These are phyloP conservation scores for Apiospora rasikravindrae DNA, from an alignment of 2,329 filamentous ascomycete genomes.

Conservation along the genomic window DNA sequence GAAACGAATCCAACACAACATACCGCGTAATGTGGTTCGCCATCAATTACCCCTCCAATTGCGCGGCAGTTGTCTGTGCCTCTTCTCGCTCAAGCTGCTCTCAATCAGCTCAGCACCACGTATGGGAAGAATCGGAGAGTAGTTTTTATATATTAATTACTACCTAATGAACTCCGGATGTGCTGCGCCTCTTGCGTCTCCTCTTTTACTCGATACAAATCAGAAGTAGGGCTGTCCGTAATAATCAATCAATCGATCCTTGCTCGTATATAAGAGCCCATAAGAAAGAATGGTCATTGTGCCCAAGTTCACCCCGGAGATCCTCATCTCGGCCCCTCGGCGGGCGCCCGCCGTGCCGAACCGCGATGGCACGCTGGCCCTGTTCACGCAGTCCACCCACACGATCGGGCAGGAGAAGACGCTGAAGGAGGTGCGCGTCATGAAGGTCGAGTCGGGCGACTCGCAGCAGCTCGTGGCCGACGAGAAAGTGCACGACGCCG, in stretches of 20 bases:
- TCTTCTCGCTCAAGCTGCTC: background rate
- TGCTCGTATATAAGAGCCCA: background rate
- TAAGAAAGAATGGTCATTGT: background rate
- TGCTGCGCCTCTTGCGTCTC: background rate
- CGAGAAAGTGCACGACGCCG: slow-evolving; percentile 38
- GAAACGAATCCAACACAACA: slow-evolving; percentile 3
- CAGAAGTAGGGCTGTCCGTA: background rate
- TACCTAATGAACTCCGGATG: too few relatives aligned
- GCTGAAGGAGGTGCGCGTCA: slow-evolving; percentile 40
- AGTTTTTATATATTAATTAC: too few relatives aligned
- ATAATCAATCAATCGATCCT: background rate
- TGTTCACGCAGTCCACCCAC: slow-evolving; percentile 48
- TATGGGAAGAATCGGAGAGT: background rate
- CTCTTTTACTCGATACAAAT: background rate
- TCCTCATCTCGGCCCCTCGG: slow-evolving; percentile 37
- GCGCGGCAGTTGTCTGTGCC: background rate
- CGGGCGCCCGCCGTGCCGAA: slow-evolving; percentile 45
- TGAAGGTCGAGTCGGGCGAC: slow-evolving; percentile 39
- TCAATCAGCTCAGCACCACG: background rate
- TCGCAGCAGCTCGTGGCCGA: slow-evolving; percentile 35
- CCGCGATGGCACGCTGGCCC: slow-evolving; percentile 45
- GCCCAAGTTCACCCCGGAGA: slow-evolving; percentile 40
- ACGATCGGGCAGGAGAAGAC: slow-evolving; percentile 37
- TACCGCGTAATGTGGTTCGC: slow-evolving; percentile 28
- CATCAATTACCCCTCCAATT: slow-evolving; percentile 18